Conservation (phyloP, 2,329 filamentous ascomycete species). For the Cercospora berteroae region DNA sequence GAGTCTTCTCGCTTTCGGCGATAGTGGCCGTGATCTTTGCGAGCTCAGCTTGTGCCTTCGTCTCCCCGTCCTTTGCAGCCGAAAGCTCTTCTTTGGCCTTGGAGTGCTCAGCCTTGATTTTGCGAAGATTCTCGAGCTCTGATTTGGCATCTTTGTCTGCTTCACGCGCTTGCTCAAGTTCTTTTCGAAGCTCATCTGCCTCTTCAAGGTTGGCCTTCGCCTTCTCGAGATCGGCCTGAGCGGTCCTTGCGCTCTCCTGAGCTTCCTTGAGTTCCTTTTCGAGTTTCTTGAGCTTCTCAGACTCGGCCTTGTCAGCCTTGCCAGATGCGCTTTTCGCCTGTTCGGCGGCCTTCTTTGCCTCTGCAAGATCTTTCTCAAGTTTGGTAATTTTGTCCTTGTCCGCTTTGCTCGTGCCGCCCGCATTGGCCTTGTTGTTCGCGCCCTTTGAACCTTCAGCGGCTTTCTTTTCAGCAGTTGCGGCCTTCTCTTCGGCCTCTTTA, state of each 20-base stretch:
- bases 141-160: conserved; percentile 17
- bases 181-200: conserved; percentile 12
- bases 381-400: conserved; percentile 20
- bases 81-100: conserved; percentile 12
- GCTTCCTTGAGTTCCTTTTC: conserved; percentile 15
- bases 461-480: conserved; percentile 14
- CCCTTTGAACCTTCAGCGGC: conserved; percentile 10
- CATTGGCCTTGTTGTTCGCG: conserved; percentile 7
- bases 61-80: background rate
- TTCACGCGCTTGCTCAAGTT: conserved; percentile 11
- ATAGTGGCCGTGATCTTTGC: conserved; percentile 8
- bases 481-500: conserved; percentile 18
- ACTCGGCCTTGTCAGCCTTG: conserved; percentile 10
- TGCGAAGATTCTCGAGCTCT: conserved; percentile 18
- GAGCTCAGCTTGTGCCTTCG: conserved; percentile 6
- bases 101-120: conserved; percentile 12
- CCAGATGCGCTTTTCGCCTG: conserved; percentile 6
- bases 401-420: conserved; percentile 10
- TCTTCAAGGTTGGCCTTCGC: conserved; percentile 11
- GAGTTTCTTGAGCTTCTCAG: conserved; percentile 16
- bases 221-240: conserved; percentile 14
- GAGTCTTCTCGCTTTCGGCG: conserved; percentile 13
- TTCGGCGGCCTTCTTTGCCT: conserved; percentile 15
- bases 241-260: conserved; percentile 16
- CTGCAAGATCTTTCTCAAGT: conserved; percentile 17